Percentiles rank a stretch among this genome's conserved stretches.
phyloP scores from a whole-genome alignment of 2,329 filamentous ascomycete species.

The Ophiocordyceps robertsii region DNA sequence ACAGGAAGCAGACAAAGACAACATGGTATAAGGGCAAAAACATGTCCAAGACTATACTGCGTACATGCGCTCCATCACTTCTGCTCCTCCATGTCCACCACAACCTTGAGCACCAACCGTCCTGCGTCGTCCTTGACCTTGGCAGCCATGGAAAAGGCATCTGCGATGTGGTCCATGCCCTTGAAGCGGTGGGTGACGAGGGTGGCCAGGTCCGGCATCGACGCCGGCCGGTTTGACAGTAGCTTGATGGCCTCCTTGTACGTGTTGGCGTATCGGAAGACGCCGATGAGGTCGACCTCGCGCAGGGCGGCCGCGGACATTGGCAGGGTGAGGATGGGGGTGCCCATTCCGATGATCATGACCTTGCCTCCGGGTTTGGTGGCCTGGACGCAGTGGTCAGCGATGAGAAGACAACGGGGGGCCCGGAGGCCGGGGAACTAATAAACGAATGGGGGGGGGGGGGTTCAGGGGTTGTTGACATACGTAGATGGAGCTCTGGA shows the following conservation, averaged over 20 bases:
- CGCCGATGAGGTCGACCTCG: conserved; percentile 58
- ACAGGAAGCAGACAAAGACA: too few relatives aligned
- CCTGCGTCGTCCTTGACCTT: conserved; percentile 57
- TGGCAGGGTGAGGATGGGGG: conserved; percentile 54
- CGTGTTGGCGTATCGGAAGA: conserved; percentile 64
- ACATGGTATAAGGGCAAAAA: too few relatives aligned
- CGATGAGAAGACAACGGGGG: not conserved
- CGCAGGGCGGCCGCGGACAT: conserved; percentile 54
- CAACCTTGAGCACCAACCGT: conserved; percentile 62
- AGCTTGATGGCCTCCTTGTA: conserved; percentile 45
- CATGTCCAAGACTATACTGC: not conserved
- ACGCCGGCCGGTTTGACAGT: conserved; percentile 30
- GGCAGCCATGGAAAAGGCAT: conserved; percentile 61
- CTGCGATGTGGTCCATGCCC: conserved; percentile 47
- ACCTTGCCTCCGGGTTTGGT: conserved; percentile 56
- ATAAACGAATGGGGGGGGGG: not conserved
- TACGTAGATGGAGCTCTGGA: conserved; percentile 62
- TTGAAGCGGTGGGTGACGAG: conserved; percentile 59
- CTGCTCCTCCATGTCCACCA: conserved; percentile 33
- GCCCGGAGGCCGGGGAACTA: not conserved
- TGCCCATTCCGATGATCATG: conserved; percentile 61
- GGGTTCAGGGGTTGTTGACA: conserved; percentile 8
- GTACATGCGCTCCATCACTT: not conserved
- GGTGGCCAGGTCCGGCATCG: conserved; percentile 50
- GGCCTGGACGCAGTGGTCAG: conserved; percentile 17